Percentiles rank a stretch among this genome's conserved stretches.
Evolutionary conservation across 2,329 filamentous ascomycete genomes (phyloP).

Genomic region (Beauveria medogensis): DNA sequence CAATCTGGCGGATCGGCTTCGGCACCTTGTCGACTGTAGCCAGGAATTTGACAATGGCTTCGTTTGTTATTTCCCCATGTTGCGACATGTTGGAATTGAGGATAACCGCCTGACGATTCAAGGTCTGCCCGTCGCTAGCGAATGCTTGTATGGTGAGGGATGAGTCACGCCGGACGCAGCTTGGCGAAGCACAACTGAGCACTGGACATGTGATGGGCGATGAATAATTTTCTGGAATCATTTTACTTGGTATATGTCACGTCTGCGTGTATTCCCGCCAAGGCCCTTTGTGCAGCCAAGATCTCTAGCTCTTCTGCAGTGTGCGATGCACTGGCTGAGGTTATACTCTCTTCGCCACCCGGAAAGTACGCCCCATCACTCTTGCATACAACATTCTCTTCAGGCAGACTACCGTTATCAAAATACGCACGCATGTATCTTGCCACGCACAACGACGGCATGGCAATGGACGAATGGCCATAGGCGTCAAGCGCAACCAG

Average conservation of each 20-base stretch:
- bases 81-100: neutral
- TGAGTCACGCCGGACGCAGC: neutral
- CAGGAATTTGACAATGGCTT: neutral
- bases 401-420: conserved; percentile 29
- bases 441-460: conserved; percentile 28
- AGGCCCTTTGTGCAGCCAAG: conserved; percentile 9
- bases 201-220: neutral
- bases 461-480: conserved; percentile 32
- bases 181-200: neutral
- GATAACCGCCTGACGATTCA: neutral
- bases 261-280: neutral
- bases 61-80: neutral
- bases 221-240: too few relatives aligned
- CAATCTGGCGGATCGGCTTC: neutral
- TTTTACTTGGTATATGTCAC: neutral
- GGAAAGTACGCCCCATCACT: conserved; percentile 31
- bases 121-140: neutral
- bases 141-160: neutral
- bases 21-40: neutral
- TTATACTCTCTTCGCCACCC: conserved; percentile 16
- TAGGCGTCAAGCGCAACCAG: conserved; percentile 35
- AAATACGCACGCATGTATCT: conserved; percentile 29
- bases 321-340: neutral
- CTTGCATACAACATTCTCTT: conserved; percentile 27
- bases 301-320: conserved; percentile 10